A percentile compares a stretch with the other conserved stretches of the same genome.
Conservation (phyloP, 305 asterid species). For the Andrographis paniculata region DNA sequence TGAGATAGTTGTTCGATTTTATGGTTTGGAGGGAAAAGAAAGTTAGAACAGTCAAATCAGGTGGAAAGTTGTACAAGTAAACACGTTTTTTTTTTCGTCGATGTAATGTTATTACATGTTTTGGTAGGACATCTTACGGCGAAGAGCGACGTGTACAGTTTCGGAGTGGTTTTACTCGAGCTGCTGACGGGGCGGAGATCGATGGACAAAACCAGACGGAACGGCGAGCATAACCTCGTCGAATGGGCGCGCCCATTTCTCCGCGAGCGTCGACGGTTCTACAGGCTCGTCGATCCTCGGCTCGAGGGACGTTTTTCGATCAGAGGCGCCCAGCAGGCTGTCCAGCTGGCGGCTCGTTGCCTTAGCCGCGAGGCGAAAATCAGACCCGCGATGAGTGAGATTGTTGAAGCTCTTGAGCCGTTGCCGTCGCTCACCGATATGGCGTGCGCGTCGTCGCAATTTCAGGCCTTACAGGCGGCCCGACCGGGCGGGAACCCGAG, state of each 20-base stretch:
- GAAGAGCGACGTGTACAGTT: slow-evolving; percentile 55
- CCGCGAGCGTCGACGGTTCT: slow-evolving; percentile 29
- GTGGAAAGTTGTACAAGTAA: too few species aligned
- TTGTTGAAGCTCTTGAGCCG: slow-evolving; percentile 60
- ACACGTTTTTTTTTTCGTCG: too few species aligned
- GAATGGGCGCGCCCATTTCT: slow-evolving; percentile 45
- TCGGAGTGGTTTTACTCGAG: slow-evolving; percentile 54
- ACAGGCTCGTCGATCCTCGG: slow-evolving; percentile 35
- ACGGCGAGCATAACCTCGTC: slow-evolving; percentile 47
- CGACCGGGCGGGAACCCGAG: slow-evolving; percentile 25
- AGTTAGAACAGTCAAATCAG: too few species aligned
- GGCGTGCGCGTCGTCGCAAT: slow-evolving; percentile 55
- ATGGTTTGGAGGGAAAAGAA: too few species aligned
- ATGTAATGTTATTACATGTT: too few species aligned
- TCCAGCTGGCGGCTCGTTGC: slow-evolving; percentile 67
- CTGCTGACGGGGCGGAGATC: slow-evolving; percentile 41
- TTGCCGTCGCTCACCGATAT: slow-evolving; percentile 54
- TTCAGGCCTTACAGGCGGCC: slow-evolving; percentile 46
- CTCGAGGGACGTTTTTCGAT: slow-evolving; percentile 44
- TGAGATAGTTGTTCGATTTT: too few species aligned
- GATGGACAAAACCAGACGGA: slow-evolving; percentile 38
- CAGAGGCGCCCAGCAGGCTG: slow-evolving; percentile 44
- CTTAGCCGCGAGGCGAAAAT: slow-evolving; percentile 62
- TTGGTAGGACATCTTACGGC: slow-evolving; percentile 45
- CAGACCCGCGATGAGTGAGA: slow-evolving; percentile 77